A percentile compares a stretch with the other conserved stretches of the same genome.
Evolutionary conservation across 148 eudicot species (phyloP).

Genomic region (Rhododendron henanense): DNA sequence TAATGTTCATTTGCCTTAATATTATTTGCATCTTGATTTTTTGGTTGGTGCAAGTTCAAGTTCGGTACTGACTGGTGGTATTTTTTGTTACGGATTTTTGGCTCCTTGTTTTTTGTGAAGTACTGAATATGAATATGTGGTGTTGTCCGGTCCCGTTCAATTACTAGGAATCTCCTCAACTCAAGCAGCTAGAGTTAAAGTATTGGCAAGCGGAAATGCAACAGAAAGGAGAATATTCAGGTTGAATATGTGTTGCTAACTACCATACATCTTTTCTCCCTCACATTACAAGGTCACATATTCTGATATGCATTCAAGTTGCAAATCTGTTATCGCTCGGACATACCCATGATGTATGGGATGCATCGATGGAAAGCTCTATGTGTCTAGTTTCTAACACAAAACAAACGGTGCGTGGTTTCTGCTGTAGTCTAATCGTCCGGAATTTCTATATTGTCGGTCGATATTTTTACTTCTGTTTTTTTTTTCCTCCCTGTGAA

Average conservation of each 20-base stretch:
- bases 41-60: not conserved
- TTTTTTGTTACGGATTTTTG: not conserved
- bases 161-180: slow-evolving; percentile 97
- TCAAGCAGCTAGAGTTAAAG: slow-evolving; percentile 97
- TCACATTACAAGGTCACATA: not conserved
- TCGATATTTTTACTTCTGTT: not conserved
- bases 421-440: not conserved
- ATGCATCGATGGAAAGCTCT: too few relatives aligned
- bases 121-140: not conserved
- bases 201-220: slow-evolving; percentile 96
- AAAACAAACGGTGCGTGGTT: too few relatives aligned
- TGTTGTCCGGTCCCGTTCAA: not conserved
- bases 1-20: too few relatives aligned
- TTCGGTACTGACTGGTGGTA: not conserved
- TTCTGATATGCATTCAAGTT: not conserved
- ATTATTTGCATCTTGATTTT: not conserved
- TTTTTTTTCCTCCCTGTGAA: not conserved
- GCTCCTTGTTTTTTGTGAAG: not conserved
- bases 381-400: too few relatives aligned
- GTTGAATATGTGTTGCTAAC: slow-evolving; percentile 24
- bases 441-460: not conserved
- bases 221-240: slow-evolving; percentile 87
- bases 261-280: not conserved
- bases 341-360: too few relatives aligned
- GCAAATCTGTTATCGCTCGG: not conserved